phyloP scores from a whole-genome alignment of 768 basidiomycete genomes.

The Phlegmacium glaucopus region DNA sequence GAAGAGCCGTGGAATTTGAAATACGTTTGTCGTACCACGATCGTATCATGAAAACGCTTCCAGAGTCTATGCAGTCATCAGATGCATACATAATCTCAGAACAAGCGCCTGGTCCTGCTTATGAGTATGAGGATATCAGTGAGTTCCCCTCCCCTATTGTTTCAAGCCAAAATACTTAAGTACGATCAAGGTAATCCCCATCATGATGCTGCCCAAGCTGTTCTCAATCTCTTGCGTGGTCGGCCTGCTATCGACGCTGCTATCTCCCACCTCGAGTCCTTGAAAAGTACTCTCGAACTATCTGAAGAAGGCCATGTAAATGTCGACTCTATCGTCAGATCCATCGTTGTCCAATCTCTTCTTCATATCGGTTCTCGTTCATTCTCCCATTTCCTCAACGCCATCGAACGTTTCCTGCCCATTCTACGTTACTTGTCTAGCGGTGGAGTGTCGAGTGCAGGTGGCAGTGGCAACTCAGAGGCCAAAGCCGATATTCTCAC shows the following conservation, averaged over 20 bases:
- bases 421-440: slow-evolving; percentile 66
- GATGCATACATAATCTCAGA: slow-evolving; percentile 61
- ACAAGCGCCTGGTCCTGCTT: slow-evolving; percentile 75
- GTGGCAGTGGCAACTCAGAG: slow-evolving; percentile 42
- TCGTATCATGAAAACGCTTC: slow-evolving; percentile 84
- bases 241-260: slow-evolving; percentile 81
- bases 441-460: slow-evolving; percentile 35
- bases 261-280: slow-evolving; percentile 63
- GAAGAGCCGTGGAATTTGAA: slow-evolving; percentile 83
- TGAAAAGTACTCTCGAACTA: slow-evolving; percentile 64
- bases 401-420: slow-evolving; percentile 90
- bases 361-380: slow-evolving; percentile 91
- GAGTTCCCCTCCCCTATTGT: slow-evolving; percentile 18
- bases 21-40: slow-evolving; percentile 92
- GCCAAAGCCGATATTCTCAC: slow-evolving; percentile 70
- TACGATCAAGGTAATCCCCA: slow-evolving; percentile 63
- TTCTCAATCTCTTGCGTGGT: slow-evolving; percentile 79
- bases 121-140: slow-evolving; percentile 82
- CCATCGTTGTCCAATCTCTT: slow-evolving; percentile 83
- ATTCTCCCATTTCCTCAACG: slow-evolving; percentile 97
- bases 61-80: slow-evolving; percentile 70
- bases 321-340: slow-evolving; percentile 64
- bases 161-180: not conserved
- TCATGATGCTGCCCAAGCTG: slow-evolving; percentile 72
- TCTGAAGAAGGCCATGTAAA: slow-evolving; percentile 55